A percentile compares a stretch with the other conserved stretches of the same genome.
Conservation (phyloP, 2,329 filamentous ascomycete genomes). For the Blastomyces parvus region DNA sequence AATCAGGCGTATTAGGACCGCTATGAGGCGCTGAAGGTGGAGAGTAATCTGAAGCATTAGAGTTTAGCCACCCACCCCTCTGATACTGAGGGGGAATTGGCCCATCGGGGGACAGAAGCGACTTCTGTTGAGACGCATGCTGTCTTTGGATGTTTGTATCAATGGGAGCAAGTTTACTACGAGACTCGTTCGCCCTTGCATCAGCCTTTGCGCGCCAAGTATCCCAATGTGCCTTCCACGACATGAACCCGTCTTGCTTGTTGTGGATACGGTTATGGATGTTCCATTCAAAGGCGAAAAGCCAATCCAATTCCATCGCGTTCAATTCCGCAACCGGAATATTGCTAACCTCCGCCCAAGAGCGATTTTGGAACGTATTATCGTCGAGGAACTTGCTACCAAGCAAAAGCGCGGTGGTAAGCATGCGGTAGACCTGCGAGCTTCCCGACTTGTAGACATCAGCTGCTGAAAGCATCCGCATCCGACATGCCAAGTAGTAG, state of each 20-base stretch:
- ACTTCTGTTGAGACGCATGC: constrained; percentile 38
- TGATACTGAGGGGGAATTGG: constrained; percentile 44
- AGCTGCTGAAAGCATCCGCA: constrained; percentile 59
- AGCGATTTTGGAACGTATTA: constrained; percentile 95
- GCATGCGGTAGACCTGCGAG: constrained; percentile 74
- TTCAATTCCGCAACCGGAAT: constrained; percentile 80
- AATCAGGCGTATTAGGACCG: constrained; percentile 40
- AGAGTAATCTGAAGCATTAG: constrained; percentile 42
- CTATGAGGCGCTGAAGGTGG: constrained; percentile 42
- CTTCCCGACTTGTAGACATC: constrained; percentile 47
- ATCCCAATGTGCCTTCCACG: constrained; percentile 59
- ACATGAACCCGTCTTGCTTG: constrained; percentile 57
- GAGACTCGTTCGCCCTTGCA: constrained; percentile 38
- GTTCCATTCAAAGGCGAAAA: constrained; percentile 70
- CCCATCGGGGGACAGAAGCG: constrained; percentile 39
- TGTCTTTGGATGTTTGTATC: constrained; percentile 54
- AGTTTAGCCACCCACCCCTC: constrained; percentile 40
- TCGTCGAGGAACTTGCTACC: constrained; percentile 95
- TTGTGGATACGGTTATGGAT: constrained; percentile 77
- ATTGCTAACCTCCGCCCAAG: constrained; percentile 90
- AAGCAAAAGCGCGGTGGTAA: constrained; percentile 74
- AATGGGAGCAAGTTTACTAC: constrained; percentile 49
- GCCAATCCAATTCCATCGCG: constrained; percentile 77
- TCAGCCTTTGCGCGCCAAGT: constrained; percentile 48
- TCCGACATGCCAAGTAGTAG: constrained; percentile 76